A percentile compares a stretch with the other conserved stretches of the same genome.
Conservation (phyloP, 768 basidiomycete genomes). For the Botryobasidium botryosum region DNA sequence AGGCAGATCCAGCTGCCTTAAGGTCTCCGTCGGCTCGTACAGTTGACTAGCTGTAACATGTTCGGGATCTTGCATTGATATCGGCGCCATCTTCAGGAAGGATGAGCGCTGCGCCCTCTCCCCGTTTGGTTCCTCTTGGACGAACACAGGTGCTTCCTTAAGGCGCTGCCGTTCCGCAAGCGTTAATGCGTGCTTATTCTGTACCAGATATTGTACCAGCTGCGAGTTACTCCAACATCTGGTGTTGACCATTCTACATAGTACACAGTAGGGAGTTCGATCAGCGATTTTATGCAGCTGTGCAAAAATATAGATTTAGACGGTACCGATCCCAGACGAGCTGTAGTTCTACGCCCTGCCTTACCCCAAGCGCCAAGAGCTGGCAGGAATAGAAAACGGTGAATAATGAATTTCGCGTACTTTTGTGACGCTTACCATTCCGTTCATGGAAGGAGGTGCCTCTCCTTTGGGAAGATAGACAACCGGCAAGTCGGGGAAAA, state of each 20-base stretch:
- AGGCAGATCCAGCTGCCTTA: constrained; percentile 60
- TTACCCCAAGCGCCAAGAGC: constrained; percentile 58
- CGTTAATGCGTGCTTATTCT: constrained; percentile 48
- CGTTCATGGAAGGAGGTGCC: constrained; percentile 59
- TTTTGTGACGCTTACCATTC: constrained; percentile 17
- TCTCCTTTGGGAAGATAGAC: constrained; percentile 54
- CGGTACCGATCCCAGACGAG: constrained; percentile 70
- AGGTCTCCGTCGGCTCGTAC: constrained; percentile 65
- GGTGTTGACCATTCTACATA: constrained; percentile 62
- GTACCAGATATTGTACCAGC: constrained; percentile 73
- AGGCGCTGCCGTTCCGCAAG: constrained; percentile 39
- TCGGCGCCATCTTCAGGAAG: constrained; percentile 30
- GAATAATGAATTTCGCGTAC: too few relatives aligned
- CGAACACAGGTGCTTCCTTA: constrained; percentile 40
- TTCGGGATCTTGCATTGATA: background rate
- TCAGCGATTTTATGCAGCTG: too few relatives aligned
- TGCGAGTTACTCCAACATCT: constrained; percentile 81
- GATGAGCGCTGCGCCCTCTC: too few relatives aligned
- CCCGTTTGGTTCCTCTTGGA: too few relatives aligned
- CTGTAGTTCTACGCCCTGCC: constrained; percentile 84
- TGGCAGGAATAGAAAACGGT: constrained; percentile 22
- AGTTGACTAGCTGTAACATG: constrained; percentile 30
- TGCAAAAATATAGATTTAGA: background rate
- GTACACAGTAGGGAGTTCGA: background rate
- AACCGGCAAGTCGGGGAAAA: constrained; percentile 81